phyloP scores from a whole-genome alignment of 2,329 filamentous ascomycete species.

The Cercospora zeae-maydis region DNA sequence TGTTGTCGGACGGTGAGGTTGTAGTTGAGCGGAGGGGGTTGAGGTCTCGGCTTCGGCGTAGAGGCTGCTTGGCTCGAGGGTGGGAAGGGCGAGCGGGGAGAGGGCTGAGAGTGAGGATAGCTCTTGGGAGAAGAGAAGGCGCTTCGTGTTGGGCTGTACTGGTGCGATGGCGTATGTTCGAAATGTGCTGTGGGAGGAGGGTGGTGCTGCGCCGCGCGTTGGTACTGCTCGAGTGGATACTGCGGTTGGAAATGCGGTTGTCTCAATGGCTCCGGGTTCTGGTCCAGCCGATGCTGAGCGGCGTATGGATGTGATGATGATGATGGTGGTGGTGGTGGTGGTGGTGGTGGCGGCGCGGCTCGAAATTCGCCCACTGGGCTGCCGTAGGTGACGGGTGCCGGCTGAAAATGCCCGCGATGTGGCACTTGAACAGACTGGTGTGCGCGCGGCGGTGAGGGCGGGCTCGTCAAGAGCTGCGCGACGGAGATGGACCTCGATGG shows the following conservation, averaged over 20 bases:
- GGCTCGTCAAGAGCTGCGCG: slow-evolving; percentile 27
- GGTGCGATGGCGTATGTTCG: slow-evolving; percentile 10
- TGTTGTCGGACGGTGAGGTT: slow-evolving; percentile 68
- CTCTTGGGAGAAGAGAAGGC: slow-evolving; percentile 23
- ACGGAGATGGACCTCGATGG: slow-evolving; percentile 25
- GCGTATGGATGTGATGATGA: not conserved
- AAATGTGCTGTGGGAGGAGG: slow-evolving; percentile 10
- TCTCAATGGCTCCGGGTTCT: slow-evolving; percentile 12
- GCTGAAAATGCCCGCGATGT: slow-evolving; percentile 29
- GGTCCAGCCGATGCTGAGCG: slow-evolving; percentile 21
- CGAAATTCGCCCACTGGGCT: slow-evolving; percentile 15
- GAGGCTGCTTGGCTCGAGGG: slow-evolving; percentile 8
- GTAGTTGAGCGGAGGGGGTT: slow-evolving; percentile 38
- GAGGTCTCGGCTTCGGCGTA: slow-evolving; percentile 12
- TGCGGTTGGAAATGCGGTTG: slow-evolving; percentile 11
- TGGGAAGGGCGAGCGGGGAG: slow-evolving; percentile 26
- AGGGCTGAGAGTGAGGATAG: slow-evolving; percentile 28
- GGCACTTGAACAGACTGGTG: slow-evolving; percentile 9
- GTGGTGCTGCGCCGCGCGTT: slow-evolving; percentile 10
- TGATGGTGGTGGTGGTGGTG: slow-evolving; percentile 33
- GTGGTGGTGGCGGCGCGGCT: slow-evolving; percentile 32
- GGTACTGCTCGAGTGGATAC: slow-evolving; percentile 12
- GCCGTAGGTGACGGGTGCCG: slow-evolving; percentile 11
- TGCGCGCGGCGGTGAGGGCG: slow-evolving; percentile 34
- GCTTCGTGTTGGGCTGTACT: slow-evolving; percentile 22